phyloP scores from a whole-genome alignment of 2,329 filamentous ascomycete species.

The Dendryphion nanum region DNA sequence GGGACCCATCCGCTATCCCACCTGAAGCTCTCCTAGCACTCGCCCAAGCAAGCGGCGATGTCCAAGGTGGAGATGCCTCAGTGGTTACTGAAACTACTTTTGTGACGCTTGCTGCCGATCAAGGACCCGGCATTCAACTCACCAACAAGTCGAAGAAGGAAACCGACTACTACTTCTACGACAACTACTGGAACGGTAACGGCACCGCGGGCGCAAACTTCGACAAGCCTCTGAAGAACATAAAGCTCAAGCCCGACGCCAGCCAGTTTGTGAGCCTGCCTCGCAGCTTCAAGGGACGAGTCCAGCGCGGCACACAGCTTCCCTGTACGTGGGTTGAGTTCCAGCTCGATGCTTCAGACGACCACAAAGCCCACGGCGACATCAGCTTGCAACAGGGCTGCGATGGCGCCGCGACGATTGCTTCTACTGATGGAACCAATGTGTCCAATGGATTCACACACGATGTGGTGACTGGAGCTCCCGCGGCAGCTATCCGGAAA shows the following conservation, averaged over 20 bases:
- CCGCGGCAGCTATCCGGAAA: conserved; percentile 31
- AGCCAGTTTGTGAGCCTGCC: conserved; percentile 31
- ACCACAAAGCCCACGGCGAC: conserved; percentile 40
- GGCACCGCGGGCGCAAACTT: conserved; percentile 42
- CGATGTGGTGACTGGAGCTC: conserved; percentile 35
- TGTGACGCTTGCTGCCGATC: background rate
- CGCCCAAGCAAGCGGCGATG: no score
- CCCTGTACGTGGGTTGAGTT: conserved; percentile 44
- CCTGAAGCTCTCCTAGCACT: background rate
- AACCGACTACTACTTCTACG: conserved; percentile 41
- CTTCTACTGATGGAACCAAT: conserved; percentile 38
- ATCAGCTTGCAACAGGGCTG: conserved; percentile 40
- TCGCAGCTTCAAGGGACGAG: conserved; percentile 36
- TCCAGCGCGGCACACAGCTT: conserved; percentile 39
- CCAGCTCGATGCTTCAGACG: conserved; percentile 38
- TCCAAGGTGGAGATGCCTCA: background rate
- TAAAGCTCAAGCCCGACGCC: conserved; percentile 30
- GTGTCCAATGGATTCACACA: conserved; percentile 11
- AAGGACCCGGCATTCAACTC: conserved; percentile 37
- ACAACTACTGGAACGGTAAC: conserved; percentile 45
- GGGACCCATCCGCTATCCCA: background rate
- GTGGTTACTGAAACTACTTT: conserved; percentile 1
- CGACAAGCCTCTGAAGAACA: conserved; percentile 37
- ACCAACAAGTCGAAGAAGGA: conserved; percentile 36
- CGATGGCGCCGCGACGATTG: conserved; percentile 40